Evolutionary conservation across 805 yeast species (phyloP), one percentile per base, ranked within the genome.

Genomic region (Saturnispora besseyi): DNA sequence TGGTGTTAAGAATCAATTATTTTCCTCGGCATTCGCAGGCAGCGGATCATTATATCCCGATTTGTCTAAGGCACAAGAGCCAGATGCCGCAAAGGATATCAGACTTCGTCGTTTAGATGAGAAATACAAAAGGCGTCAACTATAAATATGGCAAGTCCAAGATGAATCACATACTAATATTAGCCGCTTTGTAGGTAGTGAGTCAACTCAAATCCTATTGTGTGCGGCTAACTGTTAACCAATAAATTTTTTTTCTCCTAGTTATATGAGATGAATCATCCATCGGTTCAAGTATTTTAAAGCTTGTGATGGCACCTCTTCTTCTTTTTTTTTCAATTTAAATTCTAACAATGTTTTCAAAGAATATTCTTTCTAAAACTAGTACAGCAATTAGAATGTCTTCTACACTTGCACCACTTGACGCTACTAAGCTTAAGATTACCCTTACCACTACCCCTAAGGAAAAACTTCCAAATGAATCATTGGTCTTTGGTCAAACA

Each of bases 401-500:
- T 7, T 34, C 43, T 22, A 28, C 59, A 13, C 51, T 55, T 41
- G 47, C 54, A 15, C 71, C 73, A 22, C 63, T 82, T 46, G 84
- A 81, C 53, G 72, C 84, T 10, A 67, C 82, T 12, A 76, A 75
- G 58, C 65, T 84, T 45, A 63, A 61, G 50, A 65, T 84, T 57
- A 68, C 70, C n/a, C 68, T 68, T 50, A 73, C 74, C 18, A 50
- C 68, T 3, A 50, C 64, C 22, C 87, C 85, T 55, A 80, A 81
- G 60, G 56, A 61, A 10, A 77, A 77, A 47, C 69, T 77, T 43
- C 78, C 87, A 51, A 77, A 81, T 53, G 82, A 81, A 22, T 59
- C 81, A 59, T 74, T 85, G 55, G 79, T 78, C 40, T 85, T 85
- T 62, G 93, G 91, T 54, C 75, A 79, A 58, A 63, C 79, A 4